Base-by-base conservation (phyloP, 495 filamentous ascomycete genomes). In the Neurospora sp. region DNA sequence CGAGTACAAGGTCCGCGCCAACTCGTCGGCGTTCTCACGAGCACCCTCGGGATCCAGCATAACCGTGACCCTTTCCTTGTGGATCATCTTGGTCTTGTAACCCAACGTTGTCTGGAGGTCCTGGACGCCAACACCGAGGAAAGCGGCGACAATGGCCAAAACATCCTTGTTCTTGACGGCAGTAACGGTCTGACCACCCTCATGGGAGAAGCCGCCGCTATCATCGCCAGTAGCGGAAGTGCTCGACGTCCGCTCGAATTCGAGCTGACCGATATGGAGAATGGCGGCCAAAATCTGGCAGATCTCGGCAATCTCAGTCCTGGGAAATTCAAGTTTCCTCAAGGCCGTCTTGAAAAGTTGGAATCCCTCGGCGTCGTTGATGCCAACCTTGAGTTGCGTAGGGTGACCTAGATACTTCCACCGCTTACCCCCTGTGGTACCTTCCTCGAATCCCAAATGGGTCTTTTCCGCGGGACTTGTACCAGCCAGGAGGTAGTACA, bases 401-500 rank as follows among this genome's bases (percentile, higher is more conserved):
- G 95, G 95, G 78, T 99, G 96, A 22, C 96, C 96, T 35, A 99
- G 86, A 81, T 98, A 99, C 78, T 92, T 89, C 96, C 96, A 99
- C 80, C 96, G 84, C 83, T 92, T 95, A 75, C 90, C 87, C 31
- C 53, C 53, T 27, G 85, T 85, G 18, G 85, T 77, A n/a, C 83
- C 85, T 40, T 85, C 89, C 35, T 97, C 93, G 40, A 99, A 88
- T 22, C 94, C 94, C 37, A 99, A 81, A 83, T 99, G 96, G 1
- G 88, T 77, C 82, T 96, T 97, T 78, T 99, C 96, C 10, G 93
- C 92, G 9, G 89, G 86, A 76, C 93, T 97, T 9, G 96, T 99
- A 69, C 96, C 96, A 8, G 95, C 92, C 27, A 98, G 82, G 14
- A 99, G 87, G 80, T 99, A 99, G 84, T 99, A 99, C 40, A 99